These are phyloP conservation scores for Massospora cicadina DNA, from an alignment of 371 early-diverging fungal genomes.

Conservation along the genomic window DNA sequence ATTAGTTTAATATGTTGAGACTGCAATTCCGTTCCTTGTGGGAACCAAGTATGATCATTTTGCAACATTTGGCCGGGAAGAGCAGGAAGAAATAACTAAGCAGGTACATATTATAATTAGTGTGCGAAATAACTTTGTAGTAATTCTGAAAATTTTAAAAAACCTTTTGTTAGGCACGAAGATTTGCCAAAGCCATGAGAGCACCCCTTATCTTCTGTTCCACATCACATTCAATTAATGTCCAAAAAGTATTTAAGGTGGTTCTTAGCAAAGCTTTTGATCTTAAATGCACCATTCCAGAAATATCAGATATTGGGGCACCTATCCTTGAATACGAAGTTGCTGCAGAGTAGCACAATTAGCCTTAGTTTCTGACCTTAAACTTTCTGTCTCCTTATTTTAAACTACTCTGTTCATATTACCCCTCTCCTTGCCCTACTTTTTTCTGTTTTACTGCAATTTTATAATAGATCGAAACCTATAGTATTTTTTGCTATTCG, in stretches of 20 bases:
- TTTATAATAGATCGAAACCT: not conserved
- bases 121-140: too few relatives aligned
- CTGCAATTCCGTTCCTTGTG: slow-evolving; percentile 82
- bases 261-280: slow-evolving; percentile 87
- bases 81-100: slow-evolving; percentile 82
- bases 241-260: slow-evolving; percentile 93
- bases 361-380: not conserved
- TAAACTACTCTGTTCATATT: not conserved
- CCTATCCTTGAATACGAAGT: slow-evolving; percentile 66
- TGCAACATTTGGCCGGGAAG: slow-evolving; percentile 52
- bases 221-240: slow-evolving; percentile 80
- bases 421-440: not conserved
- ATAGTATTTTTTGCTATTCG: not conserved
- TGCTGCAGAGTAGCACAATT: not conserved
- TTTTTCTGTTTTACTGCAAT: not conserved
- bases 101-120: slow-evolving; percentile 57
- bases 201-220: slow-evolving; percentile 90
- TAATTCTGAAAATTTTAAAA: not conserved
- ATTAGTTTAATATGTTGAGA: slow-evolving; percentile 22
- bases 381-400: not conserved
- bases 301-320: slow-evolving; percentile 75
- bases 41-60: slow-evolving; percentile 97
- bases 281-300: slow-evolving; percentile 77
- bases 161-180: slow-evolving; percentile 38
- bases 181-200: slow-evolving; percentile 82